Conservation (phyloP, 176 grass and related monocot species). For the Tillandsia leiboldiana region DNA sequence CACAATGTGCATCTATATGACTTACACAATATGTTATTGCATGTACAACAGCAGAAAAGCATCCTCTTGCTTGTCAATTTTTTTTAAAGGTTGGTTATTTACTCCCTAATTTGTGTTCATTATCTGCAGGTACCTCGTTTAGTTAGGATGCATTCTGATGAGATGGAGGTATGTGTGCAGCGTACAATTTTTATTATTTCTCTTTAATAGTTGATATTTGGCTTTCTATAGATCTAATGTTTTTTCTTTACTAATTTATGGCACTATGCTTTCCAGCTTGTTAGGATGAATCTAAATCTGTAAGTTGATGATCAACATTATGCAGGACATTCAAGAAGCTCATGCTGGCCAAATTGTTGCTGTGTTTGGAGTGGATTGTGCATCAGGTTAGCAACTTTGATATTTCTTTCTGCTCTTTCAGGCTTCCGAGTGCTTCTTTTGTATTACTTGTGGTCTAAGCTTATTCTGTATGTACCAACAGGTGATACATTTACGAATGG, state of each 20-base stretch:
- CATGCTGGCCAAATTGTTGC: constrained; percentile 97
- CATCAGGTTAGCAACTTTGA: constrained; percentile 43
- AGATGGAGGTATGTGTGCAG: constrained; percentile 75
- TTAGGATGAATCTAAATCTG: background rate
- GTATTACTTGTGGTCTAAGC: constrained; percentile 16
- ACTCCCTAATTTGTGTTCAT: constrained; percentile 15
- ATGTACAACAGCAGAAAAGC: background rate
- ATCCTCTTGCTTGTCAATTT: background rate
- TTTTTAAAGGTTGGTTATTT: background rate
- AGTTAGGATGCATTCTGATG: constrained; percentile 92
- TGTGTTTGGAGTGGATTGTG: constrained; percentile 96
- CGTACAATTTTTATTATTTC: constrained; percentile 5
- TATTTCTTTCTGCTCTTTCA: constrained; percentile 2
- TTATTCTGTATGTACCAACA: constrained; percentile 28
- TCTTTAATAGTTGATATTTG: constrained; percentile 6
- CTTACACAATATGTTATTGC: too few relatives aligned
- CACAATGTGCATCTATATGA: too few relatives aligned
- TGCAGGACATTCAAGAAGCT: constrained; percentile 96
- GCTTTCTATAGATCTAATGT: background rate
- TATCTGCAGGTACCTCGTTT: constrained; percentile 81
- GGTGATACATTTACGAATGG: constrained; percentile 98
- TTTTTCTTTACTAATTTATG: background rate
- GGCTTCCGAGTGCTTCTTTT: background rate
- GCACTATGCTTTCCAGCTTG: background rate
- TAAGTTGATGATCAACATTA: constrained; percentile 11